These are phyloP conservation scores for Lophiotrema nucula DNA, from an alignment of 495 filamentous ascomycete genomes.

Conservation along the genomic window DNA sequence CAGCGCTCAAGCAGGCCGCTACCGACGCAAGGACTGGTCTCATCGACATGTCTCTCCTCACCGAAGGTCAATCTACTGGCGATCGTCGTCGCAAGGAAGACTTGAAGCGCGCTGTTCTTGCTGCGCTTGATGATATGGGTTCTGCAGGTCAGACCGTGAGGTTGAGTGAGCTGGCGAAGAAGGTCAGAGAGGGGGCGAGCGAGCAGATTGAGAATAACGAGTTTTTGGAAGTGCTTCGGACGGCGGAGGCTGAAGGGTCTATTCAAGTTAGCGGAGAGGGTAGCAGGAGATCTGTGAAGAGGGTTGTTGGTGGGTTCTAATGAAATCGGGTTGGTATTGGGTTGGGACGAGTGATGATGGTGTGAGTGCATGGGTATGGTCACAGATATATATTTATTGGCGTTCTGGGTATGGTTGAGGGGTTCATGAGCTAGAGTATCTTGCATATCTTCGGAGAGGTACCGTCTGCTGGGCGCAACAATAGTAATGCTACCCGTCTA, in stretches of 20 bases:
- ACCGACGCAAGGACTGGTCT: constrained; percentile 88
- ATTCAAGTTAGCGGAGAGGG: constrained; percentile 85
- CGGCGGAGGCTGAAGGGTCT: constrained; percentile 79
- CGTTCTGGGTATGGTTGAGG: too few species aligned
- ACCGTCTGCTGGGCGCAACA: too few species aligned
- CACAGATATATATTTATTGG: too few species aligned
- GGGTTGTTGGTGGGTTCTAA: constrained; percentile 57
- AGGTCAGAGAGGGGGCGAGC: constrained; percentile 72
- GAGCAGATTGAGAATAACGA: constrained; percentile 62
- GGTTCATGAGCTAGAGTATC: too few species aligned
- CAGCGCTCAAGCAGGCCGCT: constrained; percentile 93
- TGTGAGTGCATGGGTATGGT: too few species aligned
- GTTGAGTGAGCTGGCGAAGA: constrained; percentile 71
- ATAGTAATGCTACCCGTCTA: too few species aligned
- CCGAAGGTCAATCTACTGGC: constrained; percentile 81
- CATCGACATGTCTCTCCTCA: constrained; percentile 94
- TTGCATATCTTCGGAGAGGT: too few species aligned
- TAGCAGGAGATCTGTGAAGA: constrained; percentile 74
- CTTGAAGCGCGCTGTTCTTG: constrained; percentile 74
- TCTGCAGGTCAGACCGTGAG: constrained; percentile 61
- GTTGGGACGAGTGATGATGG: too few species aligned
- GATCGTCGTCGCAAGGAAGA: constrained; percentile 80
- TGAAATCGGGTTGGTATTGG: neutral
- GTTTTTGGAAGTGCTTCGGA: constrained; percentile 68
- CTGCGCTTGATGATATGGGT: constrained; percentile 73